Evolutionary conservation across 108 stramenopile species (phyloP).

Genomic region (Fragilaria radians): DNA sequence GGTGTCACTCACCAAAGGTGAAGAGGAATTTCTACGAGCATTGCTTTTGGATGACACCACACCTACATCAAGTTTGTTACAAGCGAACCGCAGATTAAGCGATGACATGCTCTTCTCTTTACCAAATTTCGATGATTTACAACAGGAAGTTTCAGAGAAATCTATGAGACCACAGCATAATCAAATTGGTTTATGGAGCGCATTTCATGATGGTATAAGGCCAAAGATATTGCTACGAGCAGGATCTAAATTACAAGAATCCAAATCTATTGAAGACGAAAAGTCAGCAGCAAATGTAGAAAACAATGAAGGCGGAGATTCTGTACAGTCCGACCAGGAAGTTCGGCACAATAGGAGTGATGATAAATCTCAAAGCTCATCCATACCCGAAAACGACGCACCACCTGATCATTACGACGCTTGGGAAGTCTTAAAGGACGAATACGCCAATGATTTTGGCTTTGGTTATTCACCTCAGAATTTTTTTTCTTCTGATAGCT

Average conservation of each 20-base stretch:
- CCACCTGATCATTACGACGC: conserved; percentile 40
- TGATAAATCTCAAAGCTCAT: conserved; percentile 19
- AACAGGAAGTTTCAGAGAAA: background rate
- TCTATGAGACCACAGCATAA: background rate
- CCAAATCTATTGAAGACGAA: background rate
- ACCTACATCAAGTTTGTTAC: background rate
- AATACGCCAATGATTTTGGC: conserved; percentile 71
- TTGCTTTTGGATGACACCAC: background rate
- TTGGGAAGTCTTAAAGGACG: conserved; percentile 73
- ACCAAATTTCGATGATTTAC: conserved; percentile 1
- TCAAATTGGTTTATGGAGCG: conserved; percentile 34
- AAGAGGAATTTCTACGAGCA: background rate
- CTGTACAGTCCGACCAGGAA: conserved; percentile 18
- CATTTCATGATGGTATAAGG: conserved; percentile 34
- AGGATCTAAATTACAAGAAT: background rate
- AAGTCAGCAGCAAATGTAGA: background rate
- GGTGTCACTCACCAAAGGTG: background rate
- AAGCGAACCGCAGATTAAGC: conserved; percentile 11
- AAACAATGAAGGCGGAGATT: background rate
- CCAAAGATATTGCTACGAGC: conserved; percentile 8
- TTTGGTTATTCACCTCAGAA: conserved; percentile 4
- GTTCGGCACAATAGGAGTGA: conserved; percentile 10
- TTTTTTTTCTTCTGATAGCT: background rate
- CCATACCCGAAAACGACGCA: conserved; percentile 25
- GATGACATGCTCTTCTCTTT: conserved; percentile 26